Conservation (phyloP, 176 grass and related monocot genomes). For the Hordeum vulgare region DNA sequence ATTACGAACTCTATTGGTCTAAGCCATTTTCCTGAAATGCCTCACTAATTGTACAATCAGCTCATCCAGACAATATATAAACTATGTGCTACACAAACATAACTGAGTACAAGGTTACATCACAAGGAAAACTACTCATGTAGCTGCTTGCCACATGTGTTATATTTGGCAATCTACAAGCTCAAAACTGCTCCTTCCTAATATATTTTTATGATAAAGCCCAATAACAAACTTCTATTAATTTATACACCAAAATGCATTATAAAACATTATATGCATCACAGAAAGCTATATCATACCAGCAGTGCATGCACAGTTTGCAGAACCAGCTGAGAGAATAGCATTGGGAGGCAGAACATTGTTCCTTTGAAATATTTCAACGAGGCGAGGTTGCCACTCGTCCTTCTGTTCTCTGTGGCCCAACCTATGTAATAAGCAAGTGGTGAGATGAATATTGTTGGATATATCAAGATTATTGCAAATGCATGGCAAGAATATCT, state of each 20-base stretch:
- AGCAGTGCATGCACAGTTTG: constrained; percentile 86
- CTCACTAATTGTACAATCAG: not conserved
- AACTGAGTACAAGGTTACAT: not conserved
- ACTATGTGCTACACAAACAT: constrained; percentile 11
- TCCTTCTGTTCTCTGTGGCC: constrained; percentile 98
- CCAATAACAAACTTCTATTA: not conserved
- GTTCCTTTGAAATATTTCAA: constrained; percentile 81
- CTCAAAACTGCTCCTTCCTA: not conserved
- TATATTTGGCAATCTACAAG: not conserved
- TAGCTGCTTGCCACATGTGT: not conserved
- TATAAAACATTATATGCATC: not conserved
- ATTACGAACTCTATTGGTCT: not conserved
- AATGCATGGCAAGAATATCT: not conserved
- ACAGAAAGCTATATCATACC: constrained; percentile 38
- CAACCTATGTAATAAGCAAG: constrained; percentile 54
- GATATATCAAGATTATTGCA: not conserved
- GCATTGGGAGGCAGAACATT: constrained; percentile 86
- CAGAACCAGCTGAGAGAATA: constrained; percentile 74
- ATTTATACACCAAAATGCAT: not conserved
- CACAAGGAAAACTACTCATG: not conserved
- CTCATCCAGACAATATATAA: not conserved
- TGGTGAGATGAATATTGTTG: not conserved
- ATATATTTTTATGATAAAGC: not conserved
- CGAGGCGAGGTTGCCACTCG: constrained; percentile 82
- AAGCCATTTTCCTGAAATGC: not conserved